Evolutionary conservation across 1,139 yeast genomes (phyloP), one percentile per base, ranked within the genome.

Genomic region (Pichia kudriavzevii): DNA sequence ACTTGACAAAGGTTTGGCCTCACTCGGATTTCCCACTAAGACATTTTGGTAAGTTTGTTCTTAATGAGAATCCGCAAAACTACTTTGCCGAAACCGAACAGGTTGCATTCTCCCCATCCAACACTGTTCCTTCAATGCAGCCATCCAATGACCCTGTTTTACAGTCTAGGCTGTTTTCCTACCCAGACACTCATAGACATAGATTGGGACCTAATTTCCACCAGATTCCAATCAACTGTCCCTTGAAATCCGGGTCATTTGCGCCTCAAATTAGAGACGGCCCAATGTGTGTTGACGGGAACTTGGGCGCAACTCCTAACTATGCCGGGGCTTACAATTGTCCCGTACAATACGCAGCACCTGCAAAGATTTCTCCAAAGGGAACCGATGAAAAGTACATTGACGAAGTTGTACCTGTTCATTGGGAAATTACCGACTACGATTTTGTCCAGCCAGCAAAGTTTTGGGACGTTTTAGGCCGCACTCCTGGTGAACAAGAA

Each of bases 371-470:
- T 9, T 36, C 56, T 2, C 50, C 52, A 74, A 69, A 58, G 69
- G 71, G 40, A 17, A 45, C 49, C 8, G 95, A 85, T 61, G 96
- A 88, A 64, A 69, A 73, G 44, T 87, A 95, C 88, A 64, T 69
- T 40, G 96, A 96, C 43, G 78, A 93, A 45, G 95, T 94, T 38
- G 67, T 78, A 46, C 84, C 85, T 50, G 82, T 75, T 77, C 93
- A 84, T 67, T 87, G 95, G 95, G 70, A 73, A 44, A 74, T 73
- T 39, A 67, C 66, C 38, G 95, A 85, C 59, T 77, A 59, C 42
- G 63, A 58, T 45, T 58, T 44, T 51, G 66, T 69, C 53, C 83
- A 79, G 63, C 72, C 96, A 52, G 69, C 80, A 61, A 66, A 59
- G 49, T 60, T 68, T 57, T 88, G 82, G 79, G 66, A 78, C 41